Evolutionary conservation across 345 rosid genomes (phyloP), one percentile per base, ranked within the genome.

Genomic region (Ceriops decandra): DNA sequence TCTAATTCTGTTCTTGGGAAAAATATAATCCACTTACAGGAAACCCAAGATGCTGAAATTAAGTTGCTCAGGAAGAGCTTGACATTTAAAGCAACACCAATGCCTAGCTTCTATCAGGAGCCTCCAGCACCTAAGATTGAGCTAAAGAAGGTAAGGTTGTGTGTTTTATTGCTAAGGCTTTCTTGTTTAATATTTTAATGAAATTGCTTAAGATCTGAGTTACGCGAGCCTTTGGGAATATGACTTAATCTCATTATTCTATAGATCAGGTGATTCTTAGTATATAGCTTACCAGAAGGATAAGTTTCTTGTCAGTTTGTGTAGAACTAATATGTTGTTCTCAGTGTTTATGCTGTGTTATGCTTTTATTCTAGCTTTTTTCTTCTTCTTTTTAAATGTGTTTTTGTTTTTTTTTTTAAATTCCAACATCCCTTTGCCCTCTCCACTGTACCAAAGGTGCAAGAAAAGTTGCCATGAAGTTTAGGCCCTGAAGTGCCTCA

Each of bases 41-140:
- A 95, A 86, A 81, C 91, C 59, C 98, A 88, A 85, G 96, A 95
- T 72, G 99, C 98, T 53, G 99, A 95, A 84, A 82, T 95, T 65
- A 88, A 83, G 85, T 72, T 82, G 87, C 82, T 95, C 42, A 85
- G 99, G 82, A 95, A 92, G 82, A 92, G 90, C 79, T 83, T 95
- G 86, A 82, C 74, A 77, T 95, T 95, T 80, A 95, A 90, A 80
- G 99, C 99, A 62, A 92, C 97, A 49, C 99, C 99, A 9, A 88
- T 95, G 98, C 98, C 99, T 17, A 87, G 77, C 77, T 95, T 95
- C 87, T 95, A 95, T 76, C 98, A 87, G 82, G 99, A 90, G 76
- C 99, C 99, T 79, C 71, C 86, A 58, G 95, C 98, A 26, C 84
- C 92, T 42, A 92, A 87, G 83, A 67, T 76, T 46, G 97, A 92